Evolutionary conservation across 1,284 basidiomycete genomes (phyloP), one percentile per base, ranked within the genome.

Genomic region (Cystobasidium slooffiae): DNA sequence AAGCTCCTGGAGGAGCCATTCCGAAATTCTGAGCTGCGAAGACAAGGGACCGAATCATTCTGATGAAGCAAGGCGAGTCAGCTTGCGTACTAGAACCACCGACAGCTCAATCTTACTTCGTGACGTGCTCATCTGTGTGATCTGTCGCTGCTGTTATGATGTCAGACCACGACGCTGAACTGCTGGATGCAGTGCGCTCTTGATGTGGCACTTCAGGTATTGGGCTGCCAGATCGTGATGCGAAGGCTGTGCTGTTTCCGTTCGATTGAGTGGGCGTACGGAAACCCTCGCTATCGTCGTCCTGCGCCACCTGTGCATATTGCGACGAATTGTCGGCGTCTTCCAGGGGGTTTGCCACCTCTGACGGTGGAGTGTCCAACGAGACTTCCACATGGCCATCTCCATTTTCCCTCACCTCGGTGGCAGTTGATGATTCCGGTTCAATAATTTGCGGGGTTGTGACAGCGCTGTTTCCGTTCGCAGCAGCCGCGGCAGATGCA

Each of bases 81-180:
- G 51, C 22, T 22, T 55, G 24, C 3, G 2, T 37, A 9, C 2
- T 31, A 53, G 20, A 37, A 3, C n/a, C 37, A 14, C 4, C 44
- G 3, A 16, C 7, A 8, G 10, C 22, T 31, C 18, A 8, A 14
- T 1, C 70, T 44, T 31, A 73, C 70, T 80, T 80, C 6, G 78
- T 77, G 18, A 77, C 67, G n/a, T 80, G 79, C 47, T 79, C 77
- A 68, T 80, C 79, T 14, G 75, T 68, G 59, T 79, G 78, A 49
- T 79, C 79, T 3, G 49, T 56, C 10, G 70, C 75, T 44, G 61
- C 39, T 8, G 68, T 65, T 43, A 77, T 75, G 41, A 77, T 56
- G 49, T 51, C 43, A 2, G 66, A 43, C 74, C 74, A 77, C 5
- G 63, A 39, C n/a, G 68, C 53, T 3, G 74, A 37, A 44, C 62